Conservation (phyloP, 768 basidiomycete species). For the Zangia roseola region DNA sequence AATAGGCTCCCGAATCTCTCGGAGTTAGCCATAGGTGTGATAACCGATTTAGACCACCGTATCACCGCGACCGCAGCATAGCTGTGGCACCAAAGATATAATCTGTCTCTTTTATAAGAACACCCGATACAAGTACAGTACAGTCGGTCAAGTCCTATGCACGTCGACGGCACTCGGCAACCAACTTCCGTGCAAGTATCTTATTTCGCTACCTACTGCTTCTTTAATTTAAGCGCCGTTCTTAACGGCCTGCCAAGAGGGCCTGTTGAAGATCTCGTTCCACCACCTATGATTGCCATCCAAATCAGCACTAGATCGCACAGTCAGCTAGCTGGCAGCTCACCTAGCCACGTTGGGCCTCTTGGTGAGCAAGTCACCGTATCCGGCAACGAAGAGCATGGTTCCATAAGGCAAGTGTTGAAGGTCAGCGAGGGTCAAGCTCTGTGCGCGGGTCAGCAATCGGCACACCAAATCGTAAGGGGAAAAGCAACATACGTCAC, state of each 20-base stretch:
- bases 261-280: constrained; percentile 44
- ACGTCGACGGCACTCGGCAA: background rate
- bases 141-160: background rate
- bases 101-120: background rate
- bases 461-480: background rate
- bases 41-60: background rate
- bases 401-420: constrained; percentile 52
- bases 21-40: background rate
- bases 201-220: background rate
- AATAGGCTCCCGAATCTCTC: background rate
- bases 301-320: constrained; percentile 1
- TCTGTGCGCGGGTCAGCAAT: constrained; percentile 22
- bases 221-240: constrained; percentile 24
- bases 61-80: background rate
- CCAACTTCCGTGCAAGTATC: background rate
- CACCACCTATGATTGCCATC: constrained; percentile 44
- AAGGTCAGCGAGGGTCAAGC: constrained; percentile 56
- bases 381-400: constrained; percentile 24
- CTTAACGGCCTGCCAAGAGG: constrained; percentile 47
- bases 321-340: background rate
- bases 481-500: constrained; percentile 40
- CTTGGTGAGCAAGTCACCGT: constrained; percentile 28
- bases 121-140: background rate
- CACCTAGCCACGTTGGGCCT: constrained; percentile 48
- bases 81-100: background rate